Percentiles rank a stretch among this genome's conserved stretches.
These are phyloP conservation scores for Protomyces macrosporus DNA, from an alignment of 1,139 yeast species.

Conservation along the genomic window DNA sequence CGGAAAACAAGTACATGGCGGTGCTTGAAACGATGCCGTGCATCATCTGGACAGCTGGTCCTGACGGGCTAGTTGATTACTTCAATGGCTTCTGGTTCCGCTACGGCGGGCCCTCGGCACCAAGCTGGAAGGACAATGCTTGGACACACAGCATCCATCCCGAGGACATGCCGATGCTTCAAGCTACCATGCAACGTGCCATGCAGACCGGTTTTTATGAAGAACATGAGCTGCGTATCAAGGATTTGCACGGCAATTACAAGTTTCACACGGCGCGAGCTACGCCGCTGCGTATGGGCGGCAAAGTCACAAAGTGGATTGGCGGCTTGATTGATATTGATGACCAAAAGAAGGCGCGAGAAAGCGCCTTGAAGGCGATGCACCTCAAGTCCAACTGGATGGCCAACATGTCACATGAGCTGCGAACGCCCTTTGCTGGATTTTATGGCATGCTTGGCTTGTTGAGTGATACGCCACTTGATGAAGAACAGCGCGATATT, in stretches of 20 bases:
- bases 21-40: constrained; percentile 33
- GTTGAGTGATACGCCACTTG: constrained; percentile 69
- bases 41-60: constrained; percentile 32
- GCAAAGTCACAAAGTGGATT: constrained; percentile 38
- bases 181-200: constrained; percentile 34
- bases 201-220: constrained; percentile 36
- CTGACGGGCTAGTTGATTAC: constrained; percentile 28
- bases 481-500: constrained; percentile 76
- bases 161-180: constrained; percentile 35
- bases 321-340: constrained; percentile 40
- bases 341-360: constrained; percentile 36
- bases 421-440: constrained; percentile 87
- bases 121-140: constrained; percentile 28
- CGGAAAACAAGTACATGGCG: constrained; percentile 32
- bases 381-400: constrained; percentile 29
- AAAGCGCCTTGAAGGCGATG: constrained; percentile 23
- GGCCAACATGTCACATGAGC: constrained; percentile 50
- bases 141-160: constrained; percentile 34
- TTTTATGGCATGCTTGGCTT: constrained; percentile 88
- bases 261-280: constrained; percentile 37
- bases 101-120: constrained; percentile 30
- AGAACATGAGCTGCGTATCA: constrained; percentile 34
- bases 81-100: constrained; percentile 31
- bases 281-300: constrained; percentile 37
- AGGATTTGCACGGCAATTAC: constrained; percentile 37